Percentiles rank a stretch among this genome's conserved stretches.
These are phyloP conservation scores for Rachicladosporium sp. DNA, from an alignment of 2,329 filamentous ascomycete genomes.

Conservation along the genomic window DNA sequence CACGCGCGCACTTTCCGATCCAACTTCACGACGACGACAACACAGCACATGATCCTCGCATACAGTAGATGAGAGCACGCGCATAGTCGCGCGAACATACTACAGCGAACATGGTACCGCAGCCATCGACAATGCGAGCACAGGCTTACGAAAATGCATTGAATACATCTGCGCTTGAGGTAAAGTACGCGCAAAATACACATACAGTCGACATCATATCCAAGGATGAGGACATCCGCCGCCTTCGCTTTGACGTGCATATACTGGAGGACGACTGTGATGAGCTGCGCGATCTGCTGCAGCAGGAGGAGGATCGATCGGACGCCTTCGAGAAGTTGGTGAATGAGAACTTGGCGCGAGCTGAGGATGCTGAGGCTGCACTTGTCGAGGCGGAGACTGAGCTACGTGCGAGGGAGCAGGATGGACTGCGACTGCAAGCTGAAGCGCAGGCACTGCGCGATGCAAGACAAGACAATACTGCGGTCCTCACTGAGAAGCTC, in stretches of 20 bases:
- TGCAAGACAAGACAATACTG: slow-evolving; percentile 56
- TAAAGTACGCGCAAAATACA: slow-evolving; percentile 54
- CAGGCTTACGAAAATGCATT: slow-evolving; percentile 38
- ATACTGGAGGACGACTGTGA: slow-evolving; percentile 66
- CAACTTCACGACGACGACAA: too few relatives aligned
- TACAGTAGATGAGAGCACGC: too few relatives aligned
- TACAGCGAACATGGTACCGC: slow-evolving; percentile 12
- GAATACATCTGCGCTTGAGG: slow-evolving; percentile 47
- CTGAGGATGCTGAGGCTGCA: slow-evolving; percentile 35
- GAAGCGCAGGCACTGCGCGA: slow-evolving; percentile 59
- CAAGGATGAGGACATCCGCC: slow-evolving; percentile 63
- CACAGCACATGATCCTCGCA: too few relatives aligned
- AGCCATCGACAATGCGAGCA: slow-evolving; percentile 8
- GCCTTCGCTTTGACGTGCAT: slow-evolving; percentile 55
- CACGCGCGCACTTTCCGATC: too few relatives aligned
- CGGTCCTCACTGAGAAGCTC: slow-evolving; percentile 54
- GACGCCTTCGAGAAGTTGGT: slow-evolving; percentile 40
- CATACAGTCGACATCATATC: slow-evolving; percentile 55
- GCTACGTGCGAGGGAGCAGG: slow-evolving; percentile 38
- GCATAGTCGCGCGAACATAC: slow-evolving; percentile 4
- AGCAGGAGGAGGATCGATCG: slow-evolving; percentile 47
- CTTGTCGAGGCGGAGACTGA: slow-evolving; percentile 37
- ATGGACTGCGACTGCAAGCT: slow-evolving; percentile 50
- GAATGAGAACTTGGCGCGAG: slow-evolving; percentile 34
- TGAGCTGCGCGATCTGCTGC: slow-evolving; percentile 51